Evolutionary conservation across 495 filamentous ascomycete species (phyloP).

Genomic region (Podospora pseudopauciseta): DNA sequence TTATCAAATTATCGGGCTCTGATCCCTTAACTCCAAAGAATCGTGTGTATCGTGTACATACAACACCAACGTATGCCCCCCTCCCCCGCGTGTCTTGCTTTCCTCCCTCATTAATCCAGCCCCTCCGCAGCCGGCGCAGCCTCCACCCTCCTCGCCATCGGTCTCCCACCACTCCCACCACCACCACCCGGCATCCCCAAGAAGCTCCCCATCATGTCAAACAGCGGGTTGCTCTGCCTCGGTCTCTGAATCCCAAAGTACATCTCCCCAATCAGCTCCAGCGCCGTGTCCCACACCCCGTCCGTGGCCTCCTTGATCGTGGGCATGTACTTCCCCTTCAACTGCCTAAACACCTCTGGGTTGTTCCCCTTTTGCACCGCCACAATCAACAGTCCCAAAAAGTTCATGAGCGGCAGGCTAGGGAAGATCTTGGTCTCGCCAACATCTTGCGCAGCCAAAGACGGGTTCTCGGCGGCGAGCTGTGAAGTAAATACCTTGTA

Average conservation of each 20-base stretch:
- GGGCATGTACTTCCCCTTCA: slow-evolving; percentile 73
- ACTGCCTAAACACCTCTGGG: slow-evolving; percentile 73
- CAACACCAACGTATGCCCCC: slow-evolving; percentile 5
- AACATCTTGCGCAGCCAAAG: slow-evolving; percentile 74
- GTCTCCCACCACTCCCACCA: slow-evolving; percentile 38
- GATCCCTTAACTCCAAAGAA: not conserved
- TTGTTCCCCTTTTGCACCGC: slow-evolving; percentile 75
- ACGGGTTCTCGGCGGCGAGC: slow-evolving; percentile 61
- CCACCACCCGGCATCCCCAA: slow-evolving; percentile 58
- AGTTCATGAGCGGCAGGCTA: slow-evolving; percentile 85
- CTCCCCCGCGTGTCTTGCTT: not conserved
- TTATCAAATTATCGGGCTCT: not conserved
- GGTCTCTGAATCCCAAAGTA: slow-evolving; percentile 95
- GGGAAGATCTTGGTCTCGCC: slow-evolving; percentile 81
- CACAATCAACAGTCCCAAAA: slow-evolving; percentile 77
- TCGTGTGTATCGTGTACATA: not conserved
- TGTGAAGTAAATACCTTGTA: slow-evolving; percentile 74
- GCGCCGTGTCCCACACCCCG: slow-evolving; percentile 70
- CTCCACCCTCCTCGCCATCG: slow-evolving; percentile 43
- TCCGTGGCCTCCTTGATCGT: slow-evolving; percentile 67
- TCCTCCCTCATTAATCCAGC: slow-evolving; percentile 41
- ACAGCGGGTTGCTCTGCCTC: slow-evolving; percentile 77
- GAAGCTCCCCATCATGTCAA: slow-evolving; percentile 97
- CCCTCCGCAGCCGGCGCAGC: slow-evolving; percentile 48
- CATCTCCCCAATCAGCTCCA: slow-evolving; percentile 88